Evolutionary conservation across 495 filamentous ascomycete species (phyloP), one percentile per base, ranked within the genome.

Genomic region (Opeltia flavorubescens): DNA sequence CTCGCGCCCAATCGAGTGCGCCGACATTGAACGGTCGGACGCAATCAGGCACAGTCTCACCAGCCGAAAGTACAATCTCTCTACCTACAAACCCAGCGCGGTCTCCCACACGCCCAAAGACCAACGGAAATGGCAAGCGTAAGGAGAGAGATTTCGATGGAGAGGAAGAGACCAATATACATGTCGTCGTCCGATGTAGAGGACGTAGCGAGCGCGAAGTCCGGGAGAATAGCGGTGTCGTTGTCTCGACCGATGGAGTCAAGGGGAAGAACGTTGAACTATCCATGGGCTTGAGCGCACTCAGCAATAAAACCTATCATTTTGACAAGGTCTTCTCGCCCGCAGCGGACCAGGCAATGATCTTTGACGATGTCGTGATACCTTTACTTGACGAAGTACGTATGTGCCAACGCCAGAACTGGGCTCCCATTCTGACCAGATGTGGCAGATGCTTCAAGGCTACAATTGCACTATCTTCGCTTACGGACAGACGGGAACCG

Each of bases 401-500:
- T 57, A 39, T 30, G 26, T 4, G 3, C 13, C 8, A 5, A 44
- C 20, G 39, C 42, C 13, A 30, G 21, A 20, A 25, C 24, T 20
- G 3, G 21, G 12, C 13, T 25, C 44, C 33, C 35, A 50, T 27
- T 11, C n/a, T 51, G 29, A 35, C 30, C 26, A 35, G 11, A 21
- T 17, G 11, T 41, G 41, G 25, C 55, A 95, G 88, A 95, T 96
- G 76, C 74, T 98, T 20, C 72, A 77, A 23, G 91, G 91, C n/a
- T 96, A 84, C 65, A 98, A 98, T 60, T 98, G 91, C 61, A 98
- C 91, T 6, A 94, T 98, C 47, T 98, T 98, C 59, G 91, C 91
- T 39, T 98, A 98, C 60, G 91, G 91, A 7, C 91, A 98, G 56
- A 98, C 91, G 0, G 91, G 91, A 24, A 98, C 91, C 0, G 91